Evolutionary conservation across 495 filamentous ascomycete genomes (phyloP), one percentile per base, ranked within the genome.

Genomic region (Aspergillus diversus): DNA sequence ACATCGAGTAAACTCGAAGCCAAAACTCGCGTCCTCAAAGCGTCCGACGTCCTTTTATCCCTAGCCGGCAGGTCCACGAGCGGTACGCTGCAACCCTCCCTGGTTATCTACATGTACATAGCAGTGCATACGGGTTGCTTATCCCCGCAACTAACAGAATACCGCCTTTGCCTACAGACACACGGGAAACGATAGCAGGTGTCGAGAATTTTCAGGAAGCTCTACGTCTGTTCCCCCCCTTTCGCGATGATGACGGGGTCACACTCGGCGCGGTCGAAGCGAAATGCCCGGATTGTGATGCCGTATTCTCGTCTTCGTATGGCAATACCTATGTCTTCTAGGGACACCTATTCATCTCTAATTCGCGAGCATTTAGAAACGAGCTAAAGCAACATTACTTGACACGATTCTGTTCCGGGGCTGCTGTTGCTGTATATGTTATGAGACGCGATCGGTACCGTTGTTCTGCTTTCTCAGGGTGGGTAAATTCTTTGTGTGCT

Each of bases 361-460:
- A 39, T 16, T 62, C 61, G 49, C 27, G 35, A 46, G 49, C 33
- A 12, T 17, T 11, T 52, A 75, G 72, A 35, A 51, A 43, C n/a
- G 72, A 75, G 55, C 46, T 75, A 27, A 63, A 69, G 17, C 66
- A 69, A 16, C 72, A 75, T 55, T 72, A 69, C 33, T 57, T 73
- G 33, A 70, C 70, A 21, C 69, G 63, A 48, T 75, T 64, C 51
- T 75, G 72, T 21, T 65, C 70, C 2, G 72, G 70, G 3, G 63
- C 68, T 33, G 69, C 72, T 7, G 63, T 75, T 9, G 65, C 67
- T 15, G 70, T 71, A 55, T 72, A 75, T 60, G 70, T 75, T 27
- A 75, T 75, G 70, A 75, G 56, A 16, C 63, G 69, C 56, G 70
- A 75, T 68, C 69, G 71, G 72, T 75, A 65, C 3, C 32, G 5